Evolutionary conservation across 805 yeast species (phyloP).

Genomic region (Maudiozyma serrabonitensis): DNA sequence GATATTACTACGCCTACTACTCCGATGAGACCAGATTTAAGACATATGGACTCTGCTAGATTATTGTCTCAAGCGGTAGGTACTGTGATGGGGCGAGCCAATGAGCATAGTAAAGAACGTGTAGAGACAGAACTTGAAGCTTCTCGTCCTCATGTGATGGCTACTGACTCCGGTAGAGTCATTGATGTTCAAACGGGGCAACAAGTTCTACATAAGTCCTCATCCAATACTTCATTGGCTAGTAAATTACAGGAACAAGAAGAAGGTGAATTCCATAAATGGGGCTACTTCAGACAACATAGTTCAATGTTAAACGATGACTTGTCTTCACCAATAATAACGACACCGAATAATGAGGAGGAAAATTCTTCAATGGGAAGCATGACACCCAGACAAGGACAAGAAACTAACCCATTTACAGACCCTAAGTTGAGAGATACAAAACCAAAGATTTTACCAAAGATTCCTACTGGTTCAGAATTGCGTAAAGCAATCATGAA

Average conservation of each 20-base stretch:
- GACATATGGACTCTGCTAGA: conserved; percentile 16
- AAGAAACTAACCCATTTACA: neutral
- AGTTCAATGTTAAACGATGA: conserved; percentile 22
- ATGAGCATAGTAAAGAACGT: neutral
- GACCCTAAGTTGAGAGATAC: neutral
- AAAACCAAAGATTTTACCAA: conserved; percentile 23
- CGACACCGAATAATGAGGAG: neutral
- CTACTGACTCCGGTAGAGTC: conserved; percentile 49
- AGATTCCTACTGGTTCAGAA: conserved; percentile 39
- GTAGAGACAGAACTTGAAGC: neutral
- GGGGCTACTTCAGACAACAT: conserved; percentile 73
- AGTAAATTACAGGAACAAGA: conserved; percentile 79
- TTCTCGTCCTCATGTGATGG: conserved; percentile 56
- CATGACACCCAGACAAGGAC: neutral
- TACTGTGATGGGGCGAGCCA: neutral
- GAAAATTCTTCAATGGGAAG: too few species aligned
- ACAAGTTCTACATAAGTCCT: conserved; percentile 49
- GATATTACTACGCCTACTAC: conserved; percentile 4
- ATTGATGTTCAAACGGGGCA: conserved; percentile 64
- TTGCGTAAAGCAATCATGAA: conserved; percentile 48
- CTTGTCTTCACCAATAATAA: neutral
- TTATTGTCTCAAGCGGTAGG: conserved; percentile 5
- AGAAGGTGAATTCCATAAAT: conserved; percentile 84
- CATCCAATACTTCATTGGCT: conserved; percentile 53
- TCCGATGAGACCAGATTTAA: conserved; percentile 8